Evolutionary conservation across 805 yeast genomes (phyloP), one percentile per base, ranked within the genome.

Genomic region (Hagleromyces aurorensis): DNA sequence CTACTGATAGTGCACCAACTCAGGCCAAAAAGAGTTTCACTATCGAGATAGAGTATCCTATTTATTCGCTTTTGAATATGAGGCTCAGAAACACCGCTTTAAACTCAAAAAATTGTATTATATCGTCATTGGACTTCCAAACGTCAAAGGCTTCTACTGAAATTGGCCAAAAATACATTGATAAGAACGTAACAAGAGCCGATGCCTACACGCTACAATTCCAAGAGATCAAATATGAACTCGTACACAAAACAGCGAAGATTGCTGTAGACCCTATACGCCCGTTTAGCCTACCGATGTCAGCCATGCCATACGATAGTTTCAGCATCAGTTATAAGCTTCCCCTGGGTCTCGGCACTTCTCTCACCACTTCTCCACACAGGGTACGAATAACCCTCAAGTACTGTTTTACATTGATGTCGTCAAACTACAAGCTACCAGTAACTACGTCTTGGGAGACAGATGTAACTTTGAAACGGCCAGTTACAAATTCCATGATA

Each of bases 121-220:
- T 49, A 15, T 51, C 59, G 4, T 54, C 59, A 5, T 34, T 55
- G 19, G 61, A 55, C 30, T 41, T 55, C 25, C 61, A 55, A 33
- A 41, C 49, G 3, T 49, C 56, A 3, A 49, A 46, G 25, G 43
- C 51, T 19, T 36, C 46, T 8, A 18, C 33, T 9, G 46, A 43
- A 33, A 28, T 50, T 23, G 31, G 31, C 19, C 39, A 41, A 5
- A 33, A 26, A 19, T 40, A 27, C 28, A 21, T 35, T 16, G 13
- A 27, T 15, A 22, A 24, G 12, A 19, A 17, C 9, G 19, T 11
- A 19, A 10, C 11, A 4, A 19, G 11, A 10, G 27, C 11, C 7
- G 15, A 16, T 4, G 25, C 30, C 4, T 28, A 37, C 16, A 19
- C 27, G 15, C 26, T 50, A 6, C 24, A 30, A 5, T 44, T 48